Evolutionary conservation across 805 yeast genomes (phyloP), one percentile per base, ranked within the genome.

Genomic region (Kregervanrija pseudodelftensis): DNA sequence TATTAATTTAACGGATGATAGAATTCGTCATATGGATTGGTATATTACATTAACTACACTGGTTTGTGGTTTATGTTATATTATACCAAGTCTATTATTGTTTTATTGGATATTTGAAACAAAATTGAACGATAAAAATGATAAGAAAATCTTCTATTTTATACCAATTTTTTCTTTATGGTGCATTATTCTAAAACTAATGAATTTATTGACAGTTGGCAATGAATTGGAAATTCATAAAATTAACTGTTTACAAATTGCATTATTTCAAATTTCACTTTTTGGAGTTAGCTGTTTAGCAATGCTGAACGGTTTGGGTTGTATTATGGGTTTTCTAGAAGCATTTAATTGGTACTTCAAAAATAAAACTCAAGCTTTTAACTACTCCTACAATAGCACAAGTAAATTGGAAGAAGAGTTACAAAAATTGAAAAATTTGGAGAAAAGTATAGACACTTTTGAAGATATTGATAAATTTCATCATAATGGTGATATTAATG

Each of bases 261-360:
- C 74, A 43, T 63, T 76, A 37, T 70, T 68, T 49, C 73, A 74
- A 51, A 53, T 76, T 30, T 66, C 73, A 3, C 55, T 76, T 37
- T 61, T 72, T 28, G 82, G 82, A 0, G 69, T 76, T 30, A 64
- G 75, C n/a, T 66, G 72, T 41, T 64, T 76, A 42, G 75, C 79
- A 0, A 49, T 72, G 1, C 58, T 76, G 14, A 74, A 77, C 10
- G 81, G 81, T 2, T 66, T 76, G 37, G 81, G 80, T 1, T 70
- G 76, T 7, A 59, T 72, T 11, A 67, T 76, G 36, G 72, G 77
- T 0, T 70, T 77, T 8, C 67, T 52, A 43, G 56, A 58, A 38
- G 46, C 52, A 8, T 56, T 50, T 40, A 37, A 55, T 37, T 37
- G 38, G 38, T 37, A 33, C 7, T 22, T 22, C 8, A 22, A 22